Base-by-base conservation (phyloP, 2,329 filamentous ascomycete genomes). In the Xylariaceae sp. region DNA sequence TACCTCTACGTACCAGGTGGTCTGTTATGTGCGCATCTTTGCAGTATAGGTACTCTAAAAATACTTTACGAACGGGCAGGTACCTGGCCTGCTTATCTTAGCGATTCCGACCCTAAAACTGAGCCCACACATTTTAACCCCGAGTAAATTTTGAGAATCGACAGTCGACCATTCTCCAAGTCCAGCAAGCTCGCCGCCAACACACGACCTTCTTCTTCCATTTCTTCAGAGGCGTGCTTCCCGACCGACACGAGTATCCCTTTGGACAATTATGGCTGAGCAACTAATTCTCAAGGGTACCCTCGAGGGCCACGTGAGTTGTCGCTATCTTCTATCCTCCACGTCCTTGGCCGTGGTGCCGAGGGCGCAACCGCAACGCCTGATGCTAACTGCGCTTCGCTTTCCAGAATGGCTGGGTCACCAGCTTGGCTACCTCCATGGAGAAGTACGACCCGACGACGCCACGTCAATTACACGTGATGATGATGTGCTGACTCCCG, bases 361-460 rank as follows among this genome's bases (percentile, higher is more conserved):
- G n/a, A 8, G 18, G 41, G 54, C 55, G 49, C 46, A 47, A n/a
- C 29, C 9, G 41, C 15, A 13, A 39, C 18, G 5, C 2, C 15
- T 1, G 36, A 29, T 51, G 43, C 53, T 58, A 49, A 58, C 51
- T 29, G 21, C n/a, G 9, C 29, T 15, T 48, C 19, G 6, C 53
- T 59, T 47, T 64, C 63, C 68, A 84, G 81, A 94, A 88, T 84
- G 92, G 92, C 85, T 97, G 92, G 92, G 92, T 97, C 81, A 97
- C 92, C 79, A 91, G 85, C 81, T 84, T 97, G 80, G 92, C 92
- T 71, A 97, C 92, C 76, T 96, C 92, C 71, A 88, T 96, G 80
- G 92, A 97, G 88, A 96, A 96, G 90, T 95, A 86, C 74, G 86
- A 71, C 65, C 51, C 58, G 55, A 42, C 49, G 56, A 67, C 58